phyloP scores from a whole-genome alignment of 805 yeast genomes.

The Wickerhamia fluorescens region DNA sequence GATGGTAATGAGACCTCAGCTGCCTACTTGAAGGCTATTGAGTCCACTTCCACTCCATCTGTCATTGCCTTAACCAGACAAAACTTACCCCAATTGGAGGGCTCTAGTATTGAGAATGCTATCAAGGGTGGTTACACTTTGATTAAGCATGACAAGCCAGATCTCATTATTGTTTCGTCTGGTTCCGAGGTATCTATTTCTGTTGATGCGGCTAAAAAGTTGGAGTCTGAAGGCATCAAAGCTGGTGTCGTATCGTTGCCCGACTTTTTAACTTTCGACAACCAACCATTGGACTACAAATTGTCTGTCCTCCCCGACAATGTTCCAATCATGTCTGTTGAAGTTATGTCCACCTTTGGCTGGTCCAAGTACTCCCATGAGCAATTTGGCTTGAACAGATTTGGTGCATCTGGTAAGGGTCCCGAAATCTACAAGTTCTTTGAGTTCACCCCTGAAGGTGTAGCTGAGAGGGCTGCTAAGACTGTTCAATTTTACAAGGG shows the following conservation, averaged over 20 bases:
- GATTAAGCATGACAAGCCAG: slow-evolving; percentile 47
- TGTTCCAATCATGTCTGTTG: slow-evolving; percentile 87
- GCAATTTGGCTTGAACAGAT: slow-evolving; percentile 91
- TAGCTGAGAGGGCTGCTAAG: slow-evolving; percentile 78
- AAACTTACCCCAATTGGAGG: slow-evolving; percentile 87
- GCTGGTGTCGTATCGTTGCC: slow-evolving; percentile 88
- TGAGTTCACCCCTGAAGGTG: slow-evolving; percentile 89
- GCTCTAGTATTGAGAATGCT: slow-evolving; percentile 88
- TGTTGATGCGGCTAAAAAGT: slow-evolving; percentile 73
- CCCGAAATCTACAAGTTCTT: slow-evolving; percentile 74
- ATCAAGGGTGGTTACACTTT: slow-evolving; percentile 90
- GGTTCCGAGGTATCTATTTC: slow-evolving; percentile 91
- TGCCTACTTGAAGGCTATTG: slow-evolving; percentile 64
- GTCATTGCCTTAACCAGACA: slow-evolving; percentile 78
- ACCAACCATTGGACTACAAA: slow-evolving; percentile 74
- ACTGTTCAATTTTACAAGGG: slow-evolving; percentile 82
- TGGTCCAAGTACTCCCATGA: slow-evolving; percentile 96
- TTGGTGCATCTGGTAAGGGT: slow-evolving; percentile 95
- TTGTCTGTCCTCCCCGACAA: slow-evolving; percentile 90
- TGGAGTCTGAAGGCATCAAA: slow-evolving; percentile 58
- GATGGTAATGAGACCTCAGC: slow-evolving; percentile 88
- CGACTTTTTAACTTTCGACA: slow-evolving; percentile 84
- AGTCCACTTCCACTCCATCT: slow-evolving; percentile 59
- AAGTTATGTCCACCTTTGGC: slow-evolving; percentile 85
- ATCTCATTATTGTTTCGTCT: slow-evolving; percentile 75